Base-by-base conservation (phyloP, 106 monocot species). In the Hemerocallis citrina region DNA sequence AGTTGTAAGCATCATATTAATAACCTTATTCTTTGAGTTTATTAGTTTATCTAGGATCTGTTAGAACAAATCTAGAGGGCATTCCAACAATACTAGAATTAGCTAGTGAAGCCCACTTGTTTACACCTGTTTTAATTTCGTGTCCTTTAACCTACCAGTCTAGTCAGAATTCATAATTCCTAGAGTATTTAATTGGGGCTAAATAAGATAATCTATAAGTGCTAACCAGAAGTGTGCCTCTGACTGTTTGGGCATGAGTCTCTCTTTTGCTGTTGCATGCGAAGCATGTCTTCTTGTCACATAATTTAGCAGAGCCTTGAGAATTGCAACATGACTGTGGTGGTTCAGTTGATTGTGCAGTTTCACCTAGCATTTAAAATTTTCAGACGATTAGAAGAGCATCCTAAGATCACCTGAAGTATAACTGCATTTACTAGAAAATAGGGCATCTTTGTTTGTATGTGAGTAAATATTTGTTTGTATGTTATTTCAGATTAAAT, bases 151-250 rank as follows among this genome's bases (percentile, higher is more conserved):
- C n/a, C n/a, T n/a, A n/a, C n/a, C n/a, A n/a, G n/a, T n/a, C n/a
- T n/a, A n/a, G n/a, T n/a, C n/a, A n/a, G n/a, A n/a, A n/a, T n/a
- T n/a, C n/a, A n/a, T n/a, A n/a, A n/a, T n/a, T n/a, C n/a, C n/a
- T n/a, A n/a, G n/a, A n/a, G n/a, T n/a, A n/a, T n/a, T n/a, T n/a
- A n/a, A n/a, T n/a, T n/a, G n/a, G n/a, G n/a, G n/a, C n/a, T n/a
- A n/a, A n/a, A n/a, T n/a, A n/a, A n/a, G n/a, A n/a, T n/a, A 45
- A 45, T 3, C 3, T 1, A 3, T 20, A 17, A 19, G 17, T 45
- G 45, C 45, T 16, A 32, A n/a, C 88, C 83, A n/a, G 36, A 63
- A 88, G 35, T 21, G 88, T 80, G 52, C 80, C 83, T 68, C 77
- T 74, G 61, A 84, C 77, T 57, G 54, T 76, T 46, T 68, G 71